These are phyloP conservation scores for Septoria petroselini DNA, from an alignment of 2,329 filamentous ascomycete genomes.

Conservation along the genomic window DNA sequence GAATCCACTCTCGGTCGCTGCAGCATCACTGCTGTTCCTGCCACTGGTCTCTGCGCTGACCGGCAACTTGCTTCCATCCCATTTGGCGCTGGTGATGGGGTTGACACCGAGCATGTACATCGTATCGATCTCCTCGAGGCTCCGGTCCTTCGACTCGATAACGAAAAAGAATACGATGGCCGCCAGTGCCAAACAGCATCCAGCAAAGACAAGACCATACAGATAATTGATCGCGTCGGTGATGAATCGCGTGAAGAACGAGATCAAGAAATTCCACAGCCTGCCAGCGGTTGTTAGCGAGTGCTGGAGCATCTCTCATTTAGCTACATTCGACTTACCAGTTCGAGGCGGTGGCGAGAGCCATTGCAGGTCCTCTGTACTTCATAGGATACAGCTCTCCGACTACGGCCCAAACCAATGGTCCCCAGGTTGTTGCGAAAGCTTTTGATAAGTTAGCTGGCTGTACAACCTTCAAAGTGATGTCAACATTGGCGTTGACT, in stretches of 20 bases:
- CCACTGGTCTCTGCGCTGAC: constrained; percentile 27
- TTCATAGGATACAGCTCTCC: constrained; percentile 38
- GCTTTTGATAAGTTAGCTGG: constrained; percentile 4
- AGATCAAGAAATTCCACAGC: constrained; percentile 35
- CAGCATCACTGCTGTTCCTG: constrained; percentile 25
- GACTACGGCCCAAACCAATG: constrained; percentile 37
- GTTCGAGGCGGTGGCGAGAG: constrained; percentile 45
- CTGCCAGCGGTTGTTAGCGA: neutral
- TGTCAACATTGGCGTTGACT: too few species aligned
- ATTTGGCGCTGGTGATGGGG: constrained; percentile 33
- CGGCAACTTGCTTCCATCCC: constrained; percentile 35
- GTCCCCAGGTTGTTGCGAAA: constrained; percentile 40
- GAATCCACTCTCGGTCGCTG: constrained; percentile 12
- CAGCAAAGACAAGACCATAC: constrained; percentile 43
- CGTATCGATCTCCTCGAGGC: constrained; percentile 43
- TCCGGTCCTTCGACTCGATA: constrained; percentile 39
- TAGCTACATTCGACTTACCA: constrained; percentile 37
- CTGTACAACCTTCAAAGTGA: too few species aligned
- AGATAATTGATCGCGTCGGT: constrained; percentile 40
- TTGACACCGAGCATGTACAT: constrained; percentile 41
- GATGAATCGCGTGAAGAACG: constrained; percentile 42
- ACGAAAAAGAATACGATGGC: constrained; percentile 42
- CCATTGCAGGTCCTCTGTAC: constrained; percentile 47
- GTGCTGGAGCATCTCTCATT: too few species aligned
- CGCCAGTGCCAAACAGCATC: constrained; percentile 37